Conservation (phyloP, 176 grass and related monocot species). For the Lolium perenne region DNA sequence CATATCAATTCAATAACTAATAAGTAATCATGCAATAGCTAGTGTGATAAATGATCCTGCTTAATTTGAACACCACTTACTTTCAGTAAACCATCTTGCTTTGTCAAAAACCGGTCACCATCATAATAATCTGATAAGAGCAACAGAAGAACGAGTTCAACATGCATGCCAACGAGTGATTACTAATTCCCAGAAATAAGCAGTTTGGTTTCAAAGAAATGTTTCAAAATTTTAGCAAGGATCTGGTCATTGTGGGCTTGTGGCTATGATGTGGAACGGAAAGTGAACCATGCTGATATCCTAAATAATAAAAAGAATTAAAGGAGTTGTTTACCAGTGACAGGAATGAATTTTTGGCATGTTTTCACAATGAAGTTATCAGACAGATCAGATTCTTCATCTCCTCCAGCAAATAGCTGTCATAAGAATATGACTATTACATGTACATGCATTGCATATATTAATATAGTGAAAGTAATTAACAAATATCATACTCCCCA, state of each 20-base stretch:
- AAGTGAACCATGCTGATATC: slow-evolving; percentile 14
- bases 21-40: slow-evolving; percentile 27
- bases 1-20: neutral
- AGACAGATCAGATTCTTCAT: slow-evolving; percentile 85
- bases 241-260: neutral
- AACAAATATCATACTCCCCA: neutral
- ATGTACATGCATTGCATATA: slow-evolving; percentile 3
- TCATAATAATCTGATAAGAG: slow-evolving; percentile 84
- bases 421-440: slow-evolving; percentile 38
- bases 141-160: slow-evolving; percentile 43
- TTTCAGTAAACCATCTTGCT: slow-evolving; percentile 84
- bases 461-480: slow-evolving; percentile 19
- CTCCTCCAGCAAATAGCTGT: slow-evolving; percentile 87
- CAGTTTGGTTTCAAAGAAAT: slow-evolving; percentile 6
- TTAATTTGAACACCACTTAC: slow-evolving; percentile 61
- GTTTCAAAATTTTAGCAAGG: slow-evolving; percentile 16
- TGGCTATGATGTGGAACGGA: slow-evolving; percentile 19
- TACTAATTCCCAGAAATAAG: slow-evolving; percentile 22
- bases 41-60: slow-evolving; percentile 21
- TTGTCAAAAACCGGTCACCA: slow-evolving; percentile 77
- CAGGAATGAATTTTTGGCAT: slow-evolving; percentile 94
- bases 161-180: neutral
- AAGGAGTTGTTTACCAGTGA: slow-evolving; percentile 64
- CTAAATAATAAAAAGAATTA: slow-evolving; percentile 25
- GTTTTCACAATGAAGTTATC: slow-evolving; percentile 99